phyloP scores from a whole-genome alignment of 2,329 filamentous ascomycete genomes.

The Arthrocladium fulminans region DNA sequence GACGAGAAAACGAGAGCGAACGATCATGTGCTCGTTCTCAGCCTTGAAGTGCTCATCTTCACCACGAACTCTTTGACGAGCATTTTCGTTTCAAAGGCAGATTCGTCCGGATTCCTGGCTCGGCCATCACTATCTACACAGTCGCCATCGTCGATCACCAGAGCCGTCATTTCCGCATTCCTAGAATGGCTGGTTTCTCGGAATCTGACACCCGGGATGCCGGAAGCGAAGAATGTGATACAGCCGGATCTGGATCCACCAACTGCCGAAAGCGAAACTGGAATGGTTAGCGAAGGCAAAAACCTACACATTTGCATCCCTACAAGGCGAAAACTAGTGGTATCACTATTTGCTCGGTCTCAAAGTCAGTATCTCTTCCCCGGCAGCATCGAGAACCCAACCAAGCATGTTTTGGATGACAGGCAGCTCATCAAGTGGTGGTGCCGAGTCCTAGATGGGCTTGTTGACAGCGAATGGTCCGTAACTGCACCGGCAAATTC shows the following conservation, averaged over 20 bases:
- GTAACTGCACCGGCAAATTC: slow-evolving; percentile 30
- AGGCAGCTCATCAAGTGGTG: slow-evolving; percentile 89
- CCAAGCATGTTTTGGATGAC: slow-evolving; percentile 89
- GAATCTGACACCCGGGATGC: slow-evolving; percentile 8
- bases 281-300: no score
- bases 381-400: slow-evolving; percentile 71
- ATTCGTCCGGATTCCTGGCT: slow-evolving; percentile 82
- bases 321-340: slow-evolving; percentile 46
- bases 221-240: background rate
- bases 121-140: slow-evolving; percentile 53
- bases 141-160: slow-evolving; percentile 55
- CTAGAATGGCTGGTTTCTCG: slow-evolving; percentile 61
- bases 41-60: slow-evolving; percentile 81
- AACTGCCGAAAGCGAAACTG: background rate
- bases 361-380: slow-evolving; percentile 94
- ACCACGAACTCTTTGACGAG: slow-evolving; percentile 71
- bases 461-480: slow-evolving; percentile 42
- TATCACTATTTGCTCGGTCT: slow-evolving; percentile 85
- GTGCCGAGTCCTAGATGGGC: slow-evolving; percentile 75
- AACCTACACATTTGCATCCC: no score
- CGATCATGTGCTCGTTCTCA: slow-evolving; percentile 62
- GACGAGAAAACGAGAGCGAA: slow-evolving; percentile 9
- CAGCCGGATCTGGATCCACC: background rate
- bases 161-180: slow-evolving; percentile 65
- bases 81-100: slow-evolving; percentile 91